These are phyloP conservation scores for Mentha longifolia DNA, from an alignment of 257 asterid species.

Conservation along the genomic window DNA sequence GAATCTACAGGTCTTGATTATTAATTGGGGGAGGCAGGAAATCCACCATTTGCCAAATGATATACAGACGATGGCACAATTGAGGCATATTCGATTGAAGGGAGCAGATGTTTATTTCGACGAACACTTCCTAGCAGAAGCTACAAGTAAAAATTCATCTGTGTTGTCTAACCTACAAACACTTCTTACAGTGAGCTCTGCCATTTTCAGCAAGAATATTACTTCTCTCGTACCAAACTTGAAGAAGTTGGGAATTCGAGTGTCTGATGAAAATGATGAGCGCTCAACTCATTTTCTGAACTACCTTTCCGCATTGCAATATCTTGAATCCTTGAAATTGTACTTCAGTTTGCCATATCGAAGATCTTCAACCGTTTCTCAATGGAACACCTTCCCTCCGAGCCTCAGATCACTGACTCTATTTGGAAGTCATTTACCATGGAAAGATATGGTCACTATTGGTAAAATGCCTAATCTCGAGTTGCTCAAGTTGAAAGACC, in stretches of 20 bases:
- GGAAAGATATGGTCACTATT: slow-evolving; percentile 32
- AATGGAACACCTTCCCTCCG: slow-evolving; percentile 34
- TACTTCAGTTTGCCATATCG: slow-evolving; percentile 9
- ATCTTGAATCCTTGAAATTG: slow-evolving; percentile 35
- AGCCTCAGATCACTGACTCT: slow-evolving; percentile 33
- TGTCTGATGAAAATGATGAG: slow-evolving; percentile 8
- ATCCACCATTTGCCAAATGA: slow-evolving; percentile 30
- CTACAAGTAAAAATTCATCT: background rate
- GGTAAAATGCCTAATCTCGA: slow-evolving; percentile 31
- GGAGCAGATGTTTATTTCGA: slow-evolving; percentile 29
- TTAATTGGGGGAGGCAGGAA: slow-evolving; percentile 34
- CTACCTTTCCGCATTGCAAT: slow-evolving; percentile 22
- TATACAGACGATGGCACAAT: slow-evolving; percentile 29
- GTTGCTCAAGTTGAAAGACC: slow-evolving; percentile 36
- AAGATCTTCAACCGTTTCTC: slow-evolving; percentile 14
- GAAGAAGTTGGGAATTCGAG: slow-evolving; percentile 40
- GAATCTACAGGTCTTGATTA: slow-evolving; percentile 40
- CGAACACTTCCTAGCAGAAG: slow-evolving; percentile 16
- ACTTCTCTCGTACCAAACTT: slow-evolving; percentile 25
- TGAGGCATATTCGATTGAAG: slow-evolving; percentile 41
- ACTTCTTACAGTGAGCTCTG: slow-evolving; percentile 34
- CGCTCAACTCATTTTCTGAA: slow-evolving; percentile 23
- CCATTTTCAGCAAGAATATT: slow-evolving; percentile 32
- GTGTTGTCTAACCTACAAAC: slow-evolving; percentile 29
- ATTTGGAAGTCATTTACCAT: slow-evolving; percentile 32